phyloP scores from a whole-genome alignment of 2,329 filamentous ascomycete genomes.

The Fusarium hostae region DNA sequence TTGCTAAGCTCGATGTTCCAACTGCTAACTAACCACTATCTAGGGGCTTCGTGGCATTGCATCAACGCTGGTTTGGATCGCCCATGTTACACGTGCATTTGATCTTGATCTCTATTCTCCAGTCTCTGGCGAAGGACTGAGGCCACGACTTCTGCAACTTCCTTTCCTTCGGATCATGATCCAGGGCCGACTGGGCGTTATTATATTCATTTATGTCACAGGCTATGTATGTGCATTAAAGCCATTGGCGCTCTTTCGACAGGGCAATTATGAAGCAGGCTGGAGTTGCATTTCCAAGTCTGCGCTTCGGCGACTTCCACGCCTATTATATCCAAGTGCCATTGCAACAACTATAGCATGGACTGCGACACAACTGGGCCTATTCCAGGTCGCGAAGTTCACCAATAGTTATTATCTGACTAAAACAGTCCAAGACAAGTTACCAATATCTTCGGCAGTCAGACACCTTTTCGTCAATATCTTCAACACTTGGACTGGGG shows the following conservation, averaged over 20 bases:
- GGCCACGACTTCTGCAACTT: background rate
- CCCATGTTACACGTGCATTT: background rate
- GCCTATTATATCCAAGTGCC: background rate
- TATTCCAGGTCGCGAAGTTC: background rate
- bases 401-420: background rate
- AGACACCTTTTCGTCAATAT: background rate
- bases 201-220: background rate
- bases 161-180: background rate
- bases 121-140: background rate
- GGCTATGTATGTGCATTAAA: background rate
- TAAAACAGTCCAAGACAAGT: background rate
- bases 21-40: background rate
- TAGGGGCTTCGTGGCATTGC: background rate
- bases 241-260: background rate
- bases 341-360: background rate
- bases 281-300: background rate
- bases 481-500: background rate
- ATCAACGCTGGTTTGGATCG: background rate
- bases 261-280: background rate
- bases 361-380: background rate
- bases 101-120: background rate
- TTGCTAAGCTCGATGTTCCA: rapidly evolving
- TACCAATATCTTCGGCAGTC: background rate
- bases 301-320: background rate
- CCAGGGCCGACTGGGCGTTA: background rate